phyloP scores from a whole-genome alignment of 1,284 basidiomycete species.

The Malassezia vespertilionis region DNA sequence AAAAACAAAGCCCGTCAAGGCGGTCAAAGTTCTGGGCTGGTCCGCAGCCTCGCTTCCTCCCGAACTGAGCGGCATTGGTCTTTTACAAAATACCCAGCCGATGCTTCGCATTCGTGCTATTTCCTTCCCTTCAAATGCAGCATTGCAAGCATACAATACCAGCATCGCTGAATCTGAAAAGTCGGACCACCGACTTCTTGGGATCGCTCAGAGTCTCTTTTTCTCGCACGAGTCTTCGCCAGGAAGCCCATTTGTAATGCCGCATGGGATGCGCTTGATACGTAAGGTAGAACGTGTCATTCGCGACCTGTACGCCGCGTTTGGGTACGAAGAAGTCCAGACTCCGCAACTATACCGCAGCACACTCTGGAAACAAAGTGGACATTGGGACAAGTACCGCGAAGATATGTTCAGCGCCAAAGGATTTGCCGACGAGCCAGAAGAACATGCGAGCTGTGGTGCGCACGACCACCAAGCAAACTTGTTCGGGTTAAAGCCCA shows the following conservation, averaged over 20 bases:
- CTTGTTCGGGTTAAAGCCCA: conserved; percentile 41
- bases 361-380: conserved; percentile 37
- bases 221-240: conserved; percentile 43
- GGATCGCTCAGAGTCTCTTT: conserved; percentile 34
- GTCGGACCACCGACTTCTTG: conserved; percentile 33
- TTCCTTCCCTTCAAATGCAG: conserved; percentile 15
- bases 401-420: conserved; percentile 45
- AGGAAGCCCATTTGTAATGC: conserved; percentile 44
- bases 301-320: conserved; percentile 41
- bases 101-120: conserved; percentile 17
- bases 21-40: conserved; percentile 14
- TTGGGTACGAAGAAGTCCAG: conserved; percentile 44
- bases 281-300: conserved; percentile 41
- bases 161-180: conserved; percentile 10
- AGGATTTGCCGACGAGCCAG: conserved; percentile 25
- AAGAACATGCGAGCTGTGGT: conserved; percentile 12
- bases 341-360: conserved; percentile 42
- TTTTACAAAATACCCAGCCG: conserved; percentile 9
- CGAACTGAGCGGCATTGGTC: no score
- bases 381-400: conserved; percentile 47
- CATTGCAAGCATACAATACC: conserved; percentile 11
- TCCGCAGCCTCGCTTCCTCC: conserved; percentile 10
- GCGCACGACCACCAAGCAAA: conserved; percentile 14
- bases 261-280: conserved; percentile 40
- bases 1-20: conserved; percentile 16